Conservation (phyloP, 1,139 yeast genomes). For the Arxiozyma bovina region DNA sequence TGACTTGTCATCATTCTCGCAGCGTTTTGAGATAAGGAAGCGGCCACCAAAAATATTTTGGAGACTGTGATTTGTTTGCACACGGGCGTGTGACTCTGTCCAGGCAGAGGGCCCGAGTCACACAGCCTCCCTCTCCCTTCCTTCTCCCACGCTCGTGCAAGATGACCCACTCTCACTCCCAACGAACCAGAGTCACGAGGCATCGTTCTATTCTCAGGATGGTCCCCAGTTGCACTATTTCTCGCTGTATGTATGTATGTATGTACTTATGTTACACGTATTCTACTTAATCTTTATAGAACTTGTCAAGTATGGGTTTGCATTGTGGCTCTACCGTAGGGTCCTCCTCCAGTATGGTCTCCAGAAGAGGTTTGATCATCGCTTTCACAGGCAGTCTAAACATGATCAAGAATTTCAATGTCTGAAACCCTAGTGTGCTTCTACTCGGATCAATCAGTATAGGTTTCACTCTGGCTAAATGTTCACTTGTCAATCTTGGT, state of each 20-base stretch:
- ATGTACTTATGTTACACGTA: background rate
- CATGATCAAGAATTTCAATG: constrained; percentile 75
- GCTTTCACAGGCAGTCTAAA: constrained; percentile 78
- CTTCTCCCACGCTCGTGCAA: no score
- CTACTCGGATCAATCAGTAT: constrained; percentile 83
- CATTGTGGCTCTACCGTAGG: constrained; percentile 53
- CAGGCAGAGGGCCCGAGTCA: no score
- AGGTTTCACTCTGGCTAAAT: constrained; percentile 59
- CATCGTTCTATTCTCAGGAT: no score
- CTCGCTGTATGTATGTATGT: background rate
- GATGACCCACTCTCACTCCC: no score
- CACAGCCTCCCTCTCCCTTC: no score
- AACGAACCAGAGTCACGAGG: no score
- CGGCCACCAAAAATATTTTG: no score
- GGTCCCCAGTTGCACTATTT: no score
- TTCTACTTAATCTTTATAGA: constrained; percentile 9
- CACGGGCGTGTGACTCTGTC: no score
- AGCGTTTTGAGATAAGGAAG: no score
- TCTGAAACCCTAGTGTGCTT: constrained; percentile 67
- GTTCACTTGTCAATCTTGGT: constrained; percentile 57
- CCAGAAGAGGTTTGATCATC: constrained; percentile 56
- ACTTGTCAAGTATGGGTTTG: constrained; percentile 45
- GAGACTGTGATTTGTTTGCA: no score
- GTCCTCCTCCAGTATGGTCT: constrained; percentile 44
- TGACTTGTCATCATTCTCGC: no score